Evolutionary conservation across 2,329 filamentous ascomycete genomes (phyloP), one percentile per base, ranked within the genome.

Genomic region (Stagonosporopsis vannaccii): DNA sequence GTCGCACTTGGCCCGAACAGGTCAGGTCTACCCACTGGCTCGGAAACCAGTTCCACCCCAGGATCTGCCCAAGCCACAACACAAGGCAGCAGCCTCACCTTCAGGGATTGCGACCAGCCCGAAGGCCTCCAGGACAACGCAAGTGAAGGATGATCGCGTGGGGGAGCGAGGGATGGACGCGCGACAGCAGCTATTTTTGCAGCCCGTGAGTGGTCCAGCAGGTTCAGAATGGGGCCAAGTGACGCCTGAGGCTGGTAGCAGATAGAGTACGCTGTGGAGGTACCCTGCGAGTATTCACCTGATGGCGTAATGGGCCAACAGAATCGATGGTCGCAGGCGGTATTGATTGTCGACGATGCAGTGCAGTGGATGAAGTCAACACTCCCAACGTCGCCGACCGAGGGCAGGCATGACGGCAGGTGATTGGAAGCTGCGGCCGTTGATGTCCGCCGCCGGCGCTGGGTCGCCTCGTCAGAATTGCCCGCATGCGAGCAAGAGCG

Each of bases 191-290:
- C 53, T 56, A 56, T 56, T 51, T 42, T 47, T 50, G 41, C 30
- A 30, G 35, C 40, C 40, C 11, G 8, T 40, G 52, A 36, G 35
- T 48, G 42, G 36, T 26, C 26, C 41, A 51, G 35, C 47, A 33
- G 6, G 41, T 25, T 45, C 46, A 46, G 35, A 46, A 46, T 51
- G 28, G 13, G 53, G 47, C 42, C 23, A 46, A 36, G 22, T 40
- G 28, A 47, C 15, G 26, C 45, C 33, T 26, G 13, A 37, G 40
- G 51, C 53, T 54, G 56, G 63, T 61, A 30, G 57, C 65, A 68
- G 48, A 51, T 68, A 65, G 60, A 67, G 62, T 46, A 56, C 28
- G 32, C 43, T 22, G 41, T 40, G 41, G 51, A 47, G 23, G n/a
- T 39, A 48, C 42, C 32, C 26, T 58, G 49, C 20, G 26, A 19